Percentiles rank a stretch among this genome's conserved stretches.
These are phyloP conservation scores for Polyplosphaeria fusca DNA, from an alignment of 495 filamentous ascomycete species.

Conservation along the genomic window DNA sequence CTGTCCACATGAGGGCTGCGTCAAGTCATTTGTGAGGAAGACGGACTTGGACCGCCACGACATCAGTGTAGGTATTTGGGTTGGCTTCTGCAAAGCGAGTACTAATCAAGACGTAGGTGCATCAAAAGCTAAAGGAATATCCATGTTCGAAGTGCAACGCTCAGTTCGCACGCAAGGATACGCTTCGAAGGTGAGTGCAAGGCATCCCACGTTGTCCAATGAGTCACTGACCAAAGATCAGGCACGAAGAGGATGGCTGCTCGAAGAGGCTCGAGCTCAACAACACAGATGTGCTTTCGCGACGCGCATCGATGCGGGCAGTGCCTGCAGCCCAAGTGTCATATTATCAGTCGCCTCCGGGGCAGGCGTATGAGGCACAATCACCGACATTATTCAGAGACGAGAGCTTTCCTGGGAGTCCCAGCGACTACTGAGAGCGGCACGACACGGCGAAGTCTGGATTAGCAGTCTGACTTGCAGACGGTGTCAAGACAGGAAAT, in stretches of 20 bases:
- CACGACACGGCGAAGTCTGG: too few species aligned
- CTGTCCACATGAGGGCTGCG: conserved; percentile 63
- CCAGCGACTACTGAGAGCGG: conserved; percentile 5
- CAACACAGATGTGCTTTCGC: conserved; percentile 10
- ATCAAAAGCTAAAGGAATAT: conserved; percentile 52
- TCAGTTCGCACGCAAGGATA: conserved; percentile 78
- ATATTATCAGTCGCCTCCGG: conserved; percentile 23
- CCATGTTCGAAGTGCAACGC: conserved; percentile 69
- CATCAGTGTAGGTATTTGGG: conserved; percentile 53
- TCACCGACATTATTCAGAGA: conserved; percentile 28
- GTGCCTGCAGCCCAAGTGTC: not conserved
- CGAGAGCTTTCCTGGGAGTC: conserved; percentile 18
- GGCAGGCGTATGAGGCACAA: conserved; percentile 14
- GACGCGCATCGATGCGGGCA: conserved; percentile 11
- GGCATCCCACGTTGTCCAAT: not conserved
- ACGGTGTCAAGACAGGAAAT: not conserved
- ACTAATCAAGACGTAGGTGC: conserved; percentile 31
- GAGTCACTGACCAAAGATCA: conserved; percentile 37
- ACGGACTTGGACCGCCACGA: conserved; percentile 81
- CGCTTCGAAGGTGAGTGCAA: conserved; percentile 64
- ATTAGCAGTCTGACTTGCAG: conserved; percentile 17
- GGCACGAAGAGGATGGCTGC: conserved; percentile 79
- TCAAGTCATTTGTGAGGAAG: conserved; percentile 74
- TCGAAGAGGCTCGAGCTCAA: conserved; percentile 63
- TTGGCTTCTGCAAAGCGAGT: not conserved